Conservation (phyloP, 495 filamentous ascomycete genomes). For the Talaromyces adpressus region DNA sequence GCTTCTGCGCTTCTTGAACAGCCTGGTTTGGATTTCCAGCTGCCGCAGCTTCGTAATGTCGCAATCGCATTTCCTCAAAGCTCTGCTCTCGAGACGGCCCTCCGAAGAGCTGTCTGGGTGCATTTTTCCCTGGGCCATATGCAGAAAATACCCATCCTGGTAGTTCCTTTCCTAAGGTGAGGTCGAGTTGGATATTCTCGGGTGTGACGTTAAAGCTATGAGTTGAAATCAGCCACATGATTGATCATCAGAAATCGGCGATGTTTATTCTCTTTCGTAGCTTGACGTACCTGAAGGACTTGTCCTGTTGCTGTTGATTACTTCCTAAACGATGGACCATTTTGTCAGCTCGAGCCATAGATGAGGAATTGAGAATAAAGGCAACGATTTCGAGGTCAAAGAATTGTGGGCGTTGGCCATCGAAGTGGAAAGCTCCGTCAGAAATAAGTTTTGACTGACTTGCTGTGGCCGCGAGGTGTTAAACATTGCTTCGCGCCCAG, state of each 20-base stretch:
- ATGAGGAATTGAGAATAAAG: not conserved
- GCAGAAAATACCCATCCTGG: conserved; percentile 80
- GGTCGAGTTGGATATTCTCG: conserved; percentile 53
- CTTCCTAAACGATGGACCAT: not conserved
- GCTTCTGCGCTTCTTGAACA: conserved; percentile 53
- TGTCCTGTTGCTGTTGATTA: conserved; percentile 7
- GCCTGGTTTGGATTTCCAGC: conserved; percentile 57
- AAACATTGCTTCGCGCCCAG: not conserved
- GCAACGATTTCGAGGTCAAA: not conserved
- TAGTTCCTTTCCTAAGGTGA: conserved; percentile 50
- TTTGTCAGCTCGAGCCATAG: not conserved
- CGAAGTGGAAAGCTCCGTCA: not conserved
- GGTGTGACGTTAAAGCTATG: conserved; percentile 43
- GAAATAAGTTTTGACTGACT: not conserved
- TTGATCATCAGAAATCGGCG: not conserved
- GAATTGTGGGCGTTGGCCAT: not conserved
- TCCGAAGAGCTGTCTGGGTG: conserved; percentile 73
- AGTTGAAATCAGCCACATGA: not conserved
- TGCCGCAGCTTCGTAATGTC: conserved; percentile 52
- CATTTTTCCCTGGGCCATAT: conserved; percentile 66
- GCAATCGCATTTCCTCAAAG: conserved; percentile 71
- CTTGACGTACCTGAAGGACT: conserved; percentile 1
- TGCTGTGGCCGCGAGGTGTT: not conserved
- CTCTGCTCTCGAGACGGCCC: conserved; percentile 73
- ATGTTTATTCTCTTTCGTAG: not conserved